Conservation (phyloP, 768 basidiomycete genomes). For the Cubamyces lactineus region DNA sequence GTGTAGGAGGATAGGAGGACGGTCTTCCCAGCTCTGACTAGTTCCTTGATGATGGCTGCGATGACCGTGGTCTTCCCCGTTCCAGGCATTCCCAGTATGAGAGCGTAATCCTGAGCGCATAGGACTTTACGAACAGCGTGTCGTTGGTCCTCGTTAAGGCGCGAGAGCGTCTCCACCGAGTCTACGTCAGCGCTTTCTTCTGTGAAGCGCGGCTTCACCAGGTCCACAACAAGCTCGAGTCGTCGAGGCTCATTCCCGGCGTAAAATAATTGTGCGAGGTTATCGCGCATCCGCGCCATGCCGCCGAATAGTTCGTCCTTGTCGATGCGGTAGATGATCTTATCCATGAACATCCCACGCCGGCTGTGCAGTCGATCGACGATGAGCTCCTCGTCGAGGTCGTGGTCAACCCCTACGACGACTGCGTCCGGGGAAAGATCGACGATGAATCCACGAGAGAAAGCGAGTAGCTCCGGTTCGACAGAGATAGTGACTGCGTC, state of each 20-base stretch:
- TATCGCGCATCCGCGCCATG: conserved; percentile 87
- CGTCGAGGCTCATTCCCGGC: conserved; percentile 69
- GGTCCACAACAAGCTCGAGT: conserved; percentile 80
- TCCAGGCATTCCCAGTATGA: conserved; percentile 97
- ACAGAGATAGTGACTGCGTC: conserved; percentile 89
- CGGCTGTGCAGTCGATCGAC: conserved; percentile 34
- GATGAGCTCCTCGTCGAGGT: conserved; percentile 56
- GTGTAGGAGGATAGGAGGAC: conserved; percentile 93
- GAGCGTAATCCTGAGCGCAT: conserved; percentile 83
- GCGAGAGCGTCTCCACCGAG: conserved; percentile 25
- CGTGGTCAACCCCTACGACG: conserved; percentile 83
- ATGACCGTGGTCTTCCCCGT: conserved; percentile 98
- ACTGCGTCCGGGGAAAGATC: conserved; percentile 67
- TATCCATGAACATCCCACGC: conserved; percentile 24
- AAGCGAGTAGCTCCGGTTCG: conserved; percentile 82
- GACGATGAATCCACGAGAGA: conserved; percentile 83
- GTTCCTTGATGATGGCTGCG: conserved; percentile 78
- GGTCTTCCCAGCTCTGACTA: conserved; percentile 82
- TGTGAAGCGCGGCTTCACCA: conserved; percentile 68
- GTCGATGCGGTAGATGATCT: conserved; percentile 80
- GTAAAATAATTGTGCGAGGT: conserved; percentile 88
- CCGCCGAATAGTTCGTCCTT: conserved; percentile 90
- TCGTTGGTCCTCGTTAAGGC: conserved; percentile 72
- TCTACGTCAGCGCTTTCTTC: conserved; percentile 34
- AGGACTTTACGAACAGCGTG: conserved; percentile 75